Base-by-base conservation (phyloP, 2,329 filamentous ascomycete species). In the Arthrobotrys iridis region DNA sequence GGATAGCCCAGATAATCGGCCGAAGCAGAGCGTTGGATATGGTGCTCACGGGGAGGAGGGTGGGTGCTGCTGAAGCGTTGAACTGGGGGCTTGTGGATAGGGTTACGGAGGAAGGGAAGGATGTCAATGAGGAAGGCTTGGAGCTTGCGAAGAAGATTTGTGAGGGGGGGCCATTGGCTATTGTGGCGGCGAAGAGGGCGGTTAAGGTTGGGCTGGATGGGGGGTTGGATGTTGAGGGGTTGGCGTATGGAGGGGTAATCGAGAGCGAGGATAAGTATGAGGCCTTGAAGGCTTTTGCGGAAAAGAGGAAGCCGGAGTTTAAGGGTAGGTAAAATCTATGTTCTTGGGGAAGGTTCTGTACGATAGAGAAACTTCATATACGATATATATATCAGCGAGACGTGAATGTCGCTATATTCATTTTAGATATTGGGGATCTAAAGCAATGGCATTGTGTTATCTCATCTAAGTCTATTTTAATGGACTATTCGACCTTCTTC, bases 81-180 rank as follows among this genome's bases (percentile, higher is more conserved):
- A 95, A 96, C 82, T 83, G 97, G 15, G 95, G 95, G 0, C 85
- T 99, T 33, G 93, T 92, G 46, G 93, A 98, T 83, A 86, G 94
- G n/a, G 83, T 98, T 28, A 92, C 97, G 22, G 86, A 88, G 78
- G 83, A 83, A 60, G 81, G 81, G 22, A 41, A 43, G 24, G 57
- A 75, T 68, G 81, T 83, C 65, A 82, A 82, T n/a, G 84, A 84
- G 3, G 83, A 82, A 83, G 90, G 92, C 11, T 87, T 98, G 37
- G 86, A 88, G 78, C 83, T 98, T 72, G 94, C 94, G 0, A 84
- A 87, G 78, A 91, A 93, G 82, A 96, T 98, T 59, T 97, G 93
- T 81, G 90, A 96, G 82, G 93, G 93, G 26, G 95, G 91, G 0
- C 95, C 95, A 0, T 85, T 97, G 71, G 93, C 93, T 0, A 86